Conservation (phyloP, 2,329 filamentous ascomycete species). For the Fusarium sp. region DNA sequence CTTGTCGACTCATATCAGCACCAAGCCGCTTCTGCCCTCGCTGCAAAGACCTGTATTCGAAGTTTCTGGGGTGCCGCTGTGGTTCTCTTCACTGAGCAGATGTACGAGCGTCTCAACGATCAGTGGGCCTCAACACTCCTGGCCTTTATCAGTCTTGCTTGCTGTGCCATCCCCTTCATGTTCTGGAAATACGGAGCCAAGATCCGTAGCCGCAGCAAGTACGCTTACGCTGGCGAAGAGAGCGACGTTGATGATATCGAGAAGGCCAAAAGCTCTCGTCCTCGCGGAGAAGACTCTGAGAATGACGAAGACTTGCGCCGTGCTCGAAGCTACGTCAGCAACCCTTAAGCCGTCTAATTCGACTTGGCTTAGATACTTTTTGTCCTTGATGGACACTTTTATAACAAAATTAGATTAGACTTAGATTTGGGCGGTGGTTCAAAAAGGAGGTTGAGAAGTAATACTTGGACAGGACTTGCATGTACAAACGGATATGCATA, state of each 20-base stretch:
- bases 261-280: slow-evolving; percentile 50
- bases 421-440: slow-evolving; percentile 11
- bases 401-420: slow-evolving; percentile 8
- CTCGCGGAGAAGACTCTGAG: slow-evolving; percentile 50
- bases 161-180: slow-evolving; percentile 84
- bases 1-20: slow-evolving; percentile 73
- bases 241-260: slow-evolving; percentile 55
- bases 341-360: slow-evolving; percentile 52
- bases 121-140: slow-evolving; percentile 82
- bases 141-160: slow-evolving; percentile 80
- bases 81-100: slow-evolving; percentile 85
- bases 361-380: background rate
- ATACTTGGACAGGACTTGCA: slow-evolving; percentile 28
- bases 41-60: slow-evolving; percentile 84
- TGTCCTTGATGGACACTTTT: slow-evolving; percentile 4
- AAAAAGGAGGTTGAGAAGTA: slow-evolving; percentile 11
- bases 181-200: slow-evolving; percentile 83
- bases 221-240: slow-evolving; percentile 76
- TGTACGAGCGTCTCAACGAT: slow-evolving; percentile 79
- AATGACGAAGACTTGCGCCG: slow-evolving; percentile 57
- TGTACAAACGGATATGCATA: slow-evolving; percentile 14
- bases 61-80: slow-evolving; percentile 84
- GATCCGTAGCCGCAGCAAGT: slow-evolving; percentile 78
- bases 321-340: slow-evolving; percentile 62
- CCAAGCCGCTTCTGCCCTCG: slow-evolving; percentile 84